These are phyloP conservation scores for Aspergillus cristatus DNA, from an alignment of 495 filamentous ascomycete species.

Conservation along the genomic window DNA sequence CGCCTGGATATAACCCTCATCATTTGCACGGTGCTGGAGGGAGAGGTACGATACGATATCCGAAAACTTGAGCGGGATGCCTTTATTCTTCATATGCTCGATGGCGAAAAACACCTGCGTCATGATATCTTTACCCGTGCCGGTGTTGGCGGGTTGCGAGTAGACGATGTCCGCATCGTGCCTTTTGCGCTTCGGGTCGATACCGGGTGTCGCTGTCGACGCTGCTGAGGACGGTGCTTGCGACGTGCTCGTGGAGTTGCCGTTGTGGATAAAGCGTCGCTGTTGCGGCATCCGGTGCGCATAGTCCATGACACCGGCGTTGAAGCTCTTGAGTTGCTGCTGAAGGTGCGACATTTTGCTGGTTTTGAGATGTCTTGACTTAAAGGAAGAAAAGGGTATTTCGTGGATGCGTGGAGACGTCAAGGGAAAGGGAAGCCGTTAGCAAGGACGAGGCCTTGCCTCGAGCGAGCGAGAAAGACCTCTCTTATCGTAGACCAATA, in stretches of 20 bases:
- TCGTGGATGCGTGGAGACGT: background rate
- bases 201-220: constrained; percentile 23
- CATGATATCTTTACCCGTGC: constrained; percentile 68
- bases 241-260: constrained; percentile 25
- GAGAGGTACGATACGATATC: constrained; percentile 73
- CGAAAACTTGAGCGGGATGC: constrained; percentile 55
- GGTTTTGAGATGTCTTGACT: background rate
- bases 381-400: background rate
- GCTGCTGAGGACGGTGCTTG: constrained; percentile 31
- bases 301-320: constrained; percentile 35
- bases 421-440: background rate
- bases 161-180: constrained; percentile 52
- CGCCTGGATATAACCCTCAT: constrained; percentile 36
- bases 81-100: constrained; percentile 72
- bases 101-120: constrained; percentile 79
- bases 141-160: constrained; percentile 70
- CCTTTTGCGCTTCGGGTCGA: constrained; percentile 51
- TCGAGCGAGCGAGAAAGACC: background rate
- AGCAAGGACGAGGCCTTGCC: background rate
- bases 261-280: constrained; percentile 24
- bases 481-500: background rate
- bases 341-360: constrained; percentile 39
- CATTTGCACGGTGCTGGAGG: constrained; percentile 43
- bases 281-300: constrained; percentile 36
- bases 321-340: constrained; percentile 40